These are phyloP conservation scores for Rhinocladiella similis DNA, from an alignment of 2,329 filamentous ascomycete genomes.

Conservation along the genomic window DNA sequence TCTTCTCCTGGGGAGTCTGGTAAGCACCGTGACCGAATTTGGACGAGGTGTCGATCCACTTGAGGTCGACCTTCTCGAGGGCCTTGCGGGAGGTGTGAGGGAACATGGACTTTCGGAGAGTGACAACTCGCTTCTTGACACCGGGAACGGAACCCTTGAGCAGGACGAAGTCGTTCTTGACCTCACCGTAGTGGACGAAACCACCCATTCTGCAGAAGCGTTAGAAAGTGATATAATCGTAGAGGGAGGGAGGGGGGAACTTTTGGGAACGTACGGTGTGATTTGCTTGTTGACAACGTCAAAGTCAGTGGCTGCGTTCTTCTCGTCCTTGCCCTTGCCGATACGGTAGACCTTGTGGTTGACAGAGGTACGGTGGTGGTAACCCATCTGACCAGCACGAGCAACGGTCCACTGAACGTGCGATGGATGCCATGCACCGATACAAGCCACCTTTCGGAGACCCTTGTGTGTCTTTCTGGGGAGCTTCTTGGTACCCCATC, in stretches of 20 bases:
- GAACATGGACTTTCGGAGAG: conserved; percentile 98
- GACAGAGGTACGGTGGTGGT: conserved; percentile 99
- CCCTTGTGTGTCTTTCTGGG: conserved; percentile 99
- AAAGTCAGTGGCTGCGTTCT: conserved; percentile 90
- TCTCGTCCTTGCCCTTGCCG: conserved; percentile 86
- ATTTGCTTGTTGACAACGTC: conserved; percentile 99
- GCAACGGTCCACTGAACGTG: conserved; percentile 99
- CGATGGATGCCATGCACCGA: conserved; percentile 99
- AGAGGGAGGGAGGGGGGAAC: not conserved
- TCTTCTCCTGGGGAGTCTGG: conserved; percentile 98
- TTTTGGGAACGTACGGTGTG: conserved; percentile 82
- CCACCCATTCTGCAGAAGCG: conserved; percentile 75
- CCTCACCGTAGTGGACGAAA: conserved; percentile 98
- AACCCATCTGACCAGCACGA: conserved; percentile 98
- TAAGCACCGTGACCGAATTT: conserved; percentile 99
- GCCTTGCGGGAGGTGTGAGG: conserved; percentile 91
- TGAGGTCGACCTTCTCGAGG: conserved; percentile 98
- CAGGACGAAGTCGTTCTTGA: conserved; percentile 99
- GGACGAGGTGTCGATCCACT: conserved; percentile 99
- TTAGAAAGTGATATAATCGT: conserved; percentile 35
- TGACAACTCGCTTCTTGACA: conserved; percentile 99
- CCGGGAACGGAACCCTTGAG: conserved; percentile 97
- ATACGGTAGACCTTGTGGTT: conserved; percentile 99
- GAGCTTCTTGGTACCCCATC: conserved; percentile 99
- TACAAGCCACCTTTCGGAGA: conserved; percentile 99